Conservation (phyloP, 1,139 yeast genomes). For the Hemisphaericaspora subhashii region DNA sequence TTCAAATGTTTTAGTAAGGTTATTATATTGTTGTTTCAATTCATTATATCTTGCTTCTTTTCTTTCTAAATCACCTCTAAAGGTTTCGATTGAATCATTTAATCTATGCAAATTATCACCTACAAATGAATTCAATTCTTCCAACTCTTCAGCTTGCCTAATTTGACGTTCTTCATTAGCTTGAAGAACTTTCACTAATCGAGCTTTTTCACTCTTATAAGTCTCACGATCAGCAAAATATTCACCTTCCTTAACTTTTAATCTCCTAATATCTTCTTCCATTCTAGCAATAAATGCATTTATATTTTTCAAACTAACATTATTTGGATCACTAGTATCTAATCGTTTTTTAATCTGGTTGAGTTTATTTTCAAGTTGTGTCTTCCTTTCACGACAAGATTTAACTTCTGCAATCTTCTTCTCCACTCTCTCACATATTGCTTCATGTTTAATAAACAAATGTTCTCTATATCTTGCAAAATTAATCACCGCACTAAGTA, state of each 20-base stretch:
- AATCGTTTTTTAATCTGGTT: constrained; percentile 22
- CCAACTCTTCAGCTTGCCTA: constrained; percentile 60
- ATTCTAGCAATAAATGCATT: constrained; percentile 57
- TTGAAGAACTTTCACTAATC: constrained; percentile 55
- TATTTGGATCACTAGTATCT: constrained; percentile 19
- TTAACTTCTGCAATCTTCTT: constrained; percentile 11
- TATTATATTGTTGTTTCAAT: constrained; percentile 51
- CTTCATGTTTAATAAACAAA: constrained; percentile 68
- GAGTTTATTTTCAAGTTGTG: constrained; percentile 38
- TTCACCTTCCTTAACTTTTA: constrained; percentile 64
- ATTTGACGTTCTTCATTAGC: constrained; percentile 53
- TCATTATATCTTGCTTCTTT: constrained; percentile 41
- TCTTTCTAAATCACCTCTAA: constrained; percentile 47
- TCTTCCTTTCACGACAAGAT: constrained; percentile 38
- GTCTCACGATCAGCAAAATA: constrained; percentile 65
- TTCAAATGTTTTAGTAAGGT: constrained; percentile 56
- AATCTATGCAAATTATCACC: constrained; percentile 63
- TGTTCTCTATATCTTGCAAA: constrained; percentile 84
- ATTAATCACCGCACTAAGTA: constrained; percentile 81
- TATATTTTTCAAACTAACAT: constrained; percentile 45
- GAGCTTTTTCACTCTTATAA: constrained; percentile 62
- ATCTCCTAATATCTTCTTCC: constrained; percentile 61
- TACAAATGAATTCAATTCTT: constrained; percentile 58
- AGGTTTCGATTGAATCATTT: constrained; percentile 54
- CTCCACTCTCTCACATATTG: constrained; percentile 57